phyloP scores from a whole-genome alignment of 2,329 filamentous ascomycete species.

The Epichloe sylvatica region DNA sequence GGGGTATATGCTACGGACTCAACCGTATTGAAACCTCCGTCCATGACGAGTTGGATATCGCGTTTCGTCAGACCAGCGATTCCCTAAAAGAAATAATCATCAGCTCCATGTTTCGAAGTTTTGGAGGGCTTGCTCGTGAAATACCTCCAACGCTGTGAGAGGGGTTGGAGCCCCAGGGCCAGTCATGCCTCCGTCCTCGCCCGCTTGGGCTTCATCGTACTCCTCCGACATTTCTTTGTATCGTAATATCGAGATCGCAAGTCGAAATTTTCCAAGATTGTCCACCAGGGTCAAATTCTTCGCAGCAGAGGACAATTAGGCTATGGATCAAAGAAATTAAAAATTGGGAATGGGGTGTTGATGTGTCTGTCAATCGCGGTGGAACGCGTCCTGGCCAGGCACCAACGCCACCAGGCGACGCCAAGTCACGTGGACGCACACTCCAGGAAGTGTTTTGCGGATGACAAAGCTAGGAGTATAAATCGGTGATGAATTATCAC shows the following conservation, averaged over 20 bases:
- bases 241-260: neutral
- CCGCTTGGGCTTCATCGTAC: slow-evolving; percentile 51
- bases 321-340: neutral
- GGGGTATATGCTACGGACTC: slow-evolving; percentile 90
- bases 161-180: slow-evolving; percentile 92
- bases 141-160: slow-evolving; percentile 70
- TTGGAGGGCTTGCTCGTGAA: neutral
- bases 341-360: neutral
- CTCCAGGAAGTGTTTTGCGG: neutral
- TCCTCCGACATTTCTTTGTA: slow-evolving; percentile 32
- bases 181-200: slow-evolving; percentile 57
- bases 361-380: neutral
- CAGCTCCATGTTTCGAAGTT: neutral
- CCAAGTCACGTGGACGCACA: slow-evolving; percentile 23
- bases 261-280: no score
- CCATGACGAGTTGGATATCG: slow-evolving; percentile 84
- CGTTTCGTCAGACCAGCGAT: slow-evolving; percentile 81
- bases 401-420: slow-evolving; percentile 17
- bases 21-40: slow-evolving; percentile 89
- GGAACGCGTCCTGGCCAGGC: slow-evolving; percentile 21
- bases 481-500: no score
- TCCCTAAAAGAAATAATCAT: slow-evolving; percentile 40
- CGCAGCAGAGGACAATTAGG: neutral
- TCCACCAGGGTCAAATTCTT: neutral
- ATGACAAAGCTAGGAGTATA: no score